These are phyloP conservation scores for Phanerochaete carnosa DNA, from an alignment of 768 basidiomycete genomes.

Conservation along the genomic window DNA sequence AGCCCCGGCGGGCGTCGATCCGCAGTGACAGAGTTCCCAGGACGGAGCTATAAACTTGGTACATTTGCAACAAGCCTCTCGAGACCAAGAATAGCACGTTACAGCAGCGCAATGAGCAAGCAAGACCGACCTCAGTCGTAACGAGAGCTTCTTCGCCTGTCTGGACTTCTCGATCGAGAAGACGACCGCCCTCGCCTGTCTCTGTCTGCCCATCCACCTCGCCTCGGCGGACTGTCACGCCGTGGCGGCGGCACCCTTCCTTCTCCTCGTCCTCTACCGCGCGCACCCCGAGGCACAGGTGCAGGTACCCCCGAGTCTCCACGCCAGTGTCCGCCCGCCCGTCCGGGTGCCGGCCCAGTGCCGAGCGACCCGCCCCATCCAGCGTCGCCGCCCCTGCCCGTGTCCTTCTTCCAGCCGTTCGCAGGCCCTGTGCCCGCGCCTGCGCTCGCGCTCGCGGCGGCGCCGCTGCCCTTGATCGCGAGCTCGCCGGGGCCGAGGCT, in stretches of 20 bases:
- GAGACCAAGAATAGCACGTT: not conserved
- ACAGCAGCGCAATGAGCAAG: not conserved
- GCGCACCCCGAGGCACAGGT: constrained; percentile 37
- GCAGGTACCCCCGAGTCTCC: constrained; percentile 56
- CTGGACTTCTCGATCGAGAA: constrained; percentile 42
- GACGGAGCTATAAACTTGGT: too few species aligned
- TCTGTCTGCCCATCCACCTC: constrained; percentile 36
- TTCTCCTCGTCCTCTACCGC: constrained; percentile 44
- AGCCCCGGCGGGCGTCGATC: too few species aligned
- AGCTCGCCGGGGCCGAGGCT: constrained; percentile 44
- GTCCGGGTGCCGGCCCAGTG: constrained; percentile 41
- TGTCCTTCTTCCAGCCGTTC: constrained; percentile 32
- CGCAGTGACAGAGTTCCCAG: too few species aligned
- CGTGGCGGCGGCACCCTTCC: constrained; percentile 34
- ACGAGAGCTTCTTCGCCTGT: constrained; percentile 28
- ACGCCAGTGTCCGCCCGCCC: constrained; percentile 66
- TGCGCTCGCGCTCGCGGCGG: constrained; percentile 38
- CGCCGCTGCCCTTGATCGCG: constrained; percentile 46
- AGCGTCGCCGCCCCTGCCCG: constrained; percentile 37
- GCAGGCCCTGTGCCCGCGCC: constrained; percentile 23
- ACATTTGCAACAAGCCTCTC: not conserved
- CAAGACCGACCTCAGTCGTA: constrained; percentile 9
- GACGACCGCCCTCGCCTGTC: constrained; percentile 30
- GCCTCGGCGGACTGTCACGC: constrained; percentile 19
- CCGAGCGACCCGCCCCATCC: constrained; percentile 45